Conservation (phyloP, 208 protist species). For the Leishmania arabica region DNA sequence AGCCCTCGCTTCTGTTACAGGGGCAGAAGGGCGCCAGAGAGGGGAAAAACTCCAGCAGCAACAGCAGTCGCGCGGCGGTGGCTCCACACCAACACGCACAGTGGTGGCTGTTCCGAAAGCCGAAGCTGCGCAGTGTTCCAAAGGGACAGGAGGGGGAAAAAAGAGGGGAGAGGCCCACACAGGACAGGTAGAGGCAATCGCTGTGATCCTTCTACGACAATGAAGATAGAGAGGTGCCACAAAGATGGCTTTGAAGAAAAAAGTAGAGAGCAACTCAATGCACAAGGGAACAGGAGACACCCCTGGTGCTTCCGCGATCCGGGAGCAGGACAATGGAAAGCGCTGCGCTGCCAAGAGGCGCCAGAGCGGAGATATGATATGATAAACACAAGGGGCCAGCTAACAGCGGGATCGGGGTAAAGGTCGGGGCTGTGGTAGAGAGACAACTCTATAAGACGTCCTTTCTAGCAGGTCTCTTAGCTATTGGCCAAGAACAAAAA, state of each 20-base stretch:
- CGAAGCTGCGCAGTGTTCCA: neutral
- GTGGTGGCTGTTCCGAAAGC: neutral
- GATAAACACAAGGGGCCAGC: neutral
- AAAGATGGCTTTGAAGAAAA: neutral
- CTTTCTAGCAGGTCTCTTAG: neutral
- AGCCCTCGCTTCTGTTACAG: no score
- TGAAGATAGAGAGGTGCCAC: constrained; percentile 1
- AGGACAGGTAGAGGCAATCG: neutral
- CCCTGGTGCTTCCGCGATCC: neutral
- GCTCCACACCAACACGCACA: neutral
- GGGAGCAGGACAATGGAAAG: neutral
- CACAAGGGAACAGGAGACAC: neutral
- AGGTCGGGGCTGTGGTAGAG: neutral
- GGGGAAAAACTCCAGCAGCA: no score
- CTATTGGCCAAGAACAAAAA: neutral
- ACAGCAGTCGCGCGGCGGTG: neutral
- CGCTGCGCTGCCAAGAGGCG: neutral
- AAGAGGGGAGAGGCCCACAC: neutral
- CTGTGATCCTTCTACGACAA: neutral
- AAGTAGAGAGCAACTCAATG: neutral
- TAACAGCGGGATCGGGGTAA: no score
- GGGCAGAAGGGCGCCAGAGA: neutral
- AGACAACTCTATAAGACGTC: neutral
- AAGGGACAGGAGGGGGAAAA: neutral
- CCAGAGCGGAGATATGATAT: neutral